Conservation (phyloP, 2,329 filamentous ascomycete species). For the Trichoderma afroharzianum region DNA sequence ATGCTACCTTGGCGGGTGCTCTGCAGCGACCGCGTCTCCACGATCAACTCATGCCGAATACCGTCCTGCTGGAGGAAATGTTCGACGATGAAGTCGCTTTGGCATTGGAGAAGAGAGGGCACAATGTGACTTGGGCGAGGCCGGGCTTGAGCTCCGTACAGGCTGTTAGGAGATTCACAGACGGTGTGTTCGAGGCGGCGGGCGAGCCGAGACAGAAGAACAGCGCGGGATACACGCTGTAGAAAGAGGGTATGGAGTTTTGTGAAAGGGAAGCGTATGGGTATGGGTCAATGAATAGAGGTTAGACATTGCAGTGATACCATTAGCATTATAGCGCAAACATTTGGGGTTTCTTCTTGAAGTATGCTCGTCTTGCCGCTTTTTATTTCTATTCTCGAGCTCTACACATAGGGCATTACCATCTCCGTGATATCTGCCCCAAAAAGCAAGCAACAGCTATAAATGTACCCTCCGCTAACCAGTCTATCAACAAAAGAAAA, state of each 20-base stretch:
- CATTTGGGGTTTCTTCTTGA: neutral
- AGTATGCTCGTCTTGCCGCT: neutral
- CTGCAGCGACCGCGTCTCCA: conserved; percentile 68
- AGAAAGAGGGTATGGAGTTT: conserved; percentile 4
- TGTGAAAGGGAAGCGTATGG: neutral
- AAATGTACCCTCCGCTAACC: neutral
- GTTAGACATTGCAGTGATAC: conserved; percentile 1
- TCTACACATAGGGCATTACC: neutral
- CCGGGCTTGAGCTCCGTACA: conserved; percentile 67
- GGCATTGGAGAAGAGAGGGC: conserved; percentile 61
- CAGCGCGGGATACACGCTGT: conserved; percentile 59
- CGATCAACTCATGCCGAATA: conserved; percentile 76
- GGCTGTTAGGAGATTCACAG: conserved; percentile 55
- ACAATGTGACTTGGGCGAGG: conserved; percentile 68
- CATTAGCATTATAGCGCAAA: conserved; percentile 1
- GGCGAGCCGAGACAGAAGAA: conserved; percentile 71
- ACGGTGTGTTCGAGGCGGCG: conserved; percentile 73
- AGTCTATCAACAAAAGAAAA: conserved; percentile 20
- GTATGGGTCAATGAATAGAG: neutral
- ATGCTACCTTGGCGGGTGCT: conserved; percentile 56
- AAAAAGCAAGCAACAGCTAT: neutral
- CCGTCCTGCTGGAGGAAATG: conserved; percentile 61
- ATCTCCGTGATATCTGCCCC: neutral
- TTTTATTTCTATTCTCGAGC: neutral
- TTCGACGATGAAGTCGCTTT: conserved; percentile 64